These are phyloP conservation scores for Pyronema domesticum DNA, from an alignment of 495 filamentous ascomycete genomes.

Conservation along the genomic window DNA sequence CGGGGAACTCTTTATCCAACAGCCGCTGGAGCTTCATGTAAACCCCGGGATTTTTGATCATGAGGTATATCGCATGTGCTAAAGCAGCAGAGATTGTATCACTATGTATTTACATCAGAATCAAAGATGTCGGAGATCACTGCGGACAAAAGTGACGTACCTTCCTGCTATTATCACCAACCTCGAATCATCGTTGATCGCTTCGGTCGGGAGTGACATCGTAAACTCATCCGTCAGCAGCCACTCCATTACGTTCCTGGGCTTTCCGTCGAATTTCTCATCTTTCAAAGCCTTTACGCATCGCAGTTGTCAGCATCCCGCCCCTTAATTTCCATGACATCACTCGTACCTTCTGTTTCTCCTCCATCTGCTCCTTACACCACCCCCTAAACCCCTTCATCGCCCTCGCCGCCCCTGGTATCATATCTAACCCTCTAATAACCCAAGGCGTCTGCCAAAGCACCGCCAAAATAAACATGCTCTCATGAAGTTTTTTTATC, in stretches of 20 bases:
- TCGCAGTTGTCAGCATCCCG: not conserved
- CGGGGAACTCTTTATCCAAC: conserved; percentile 6
- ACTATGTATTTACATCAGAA: conserved; percentile 10
- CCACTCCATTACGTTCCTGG: not conserved
- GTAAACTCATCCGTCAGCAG: not conserved
- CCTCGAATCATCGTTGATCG: conserved; percentile 1
- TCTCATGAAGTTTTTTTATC: not conserved
- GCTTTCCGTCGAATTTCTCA: not conserved
- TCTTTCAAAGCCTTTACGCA: not conserved
- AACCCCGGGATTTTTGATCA: conserved; percentile 21
- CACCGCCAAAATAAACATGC: not conserved
- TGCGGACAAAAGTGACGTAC: conserved; percentile 11
- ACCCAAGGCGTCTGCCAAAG: not conserved
- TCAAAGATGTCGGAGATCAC: conserved; percentile 21
- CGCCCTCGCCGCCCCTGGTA: conserved; percentile 3
- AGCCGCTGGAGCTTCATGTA: conserved; percentile 8
- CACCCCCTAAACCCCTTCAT: conserved; percentile 7
- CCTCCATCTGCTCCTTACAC: conserved; percentile 4
- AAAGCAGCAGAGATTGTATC: conserved; percentile 30
- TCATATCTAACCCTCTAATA: not conserved
- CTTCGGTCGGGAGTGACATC: not conserved
- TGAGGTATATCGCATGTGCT: conserved; percentile 27
- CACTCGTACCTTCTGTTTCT: conserved; percentile 7
- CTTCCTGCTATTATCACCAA: conserved; percentile 12
- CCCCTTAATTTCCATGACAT: not conserved